Evolutionary conservation across 148 eudicot genomes (phyloP).

Genomic region (Fagopyrum homotropicum): DNA sequence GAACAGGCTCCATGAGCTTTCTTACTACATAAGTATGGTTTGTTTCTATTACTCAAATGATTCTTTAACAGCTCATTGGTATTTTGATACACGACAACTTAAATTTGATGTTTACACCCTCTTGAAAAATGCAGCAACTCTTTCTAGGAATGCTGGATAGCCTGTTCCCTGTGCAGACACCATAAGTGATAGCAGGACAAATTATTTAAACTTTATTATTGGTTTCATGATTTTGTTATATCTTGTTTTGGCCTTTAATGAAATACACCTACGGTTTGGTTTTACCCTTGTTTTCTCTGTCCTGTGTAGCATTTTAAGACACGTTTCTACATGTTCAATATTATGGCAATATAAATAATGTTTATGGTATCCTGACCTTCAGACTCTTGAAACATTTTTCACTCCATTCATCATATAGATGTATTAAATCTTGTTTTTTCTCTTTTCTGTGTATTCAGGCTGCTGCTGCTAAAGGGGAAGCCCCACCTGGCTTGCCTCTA

Average conservation of each 20-base stretch:
- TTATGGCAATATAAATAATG: neutral
- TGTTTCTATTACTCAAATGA: neutral
- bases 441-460: conserved; percentile 38
- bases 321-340: neutral
- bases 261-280: neutral
- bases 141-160: neutral
- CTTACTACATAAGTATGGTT: neutral
- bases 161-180: neutral
- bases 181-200: neutral
- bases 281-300: neutral
- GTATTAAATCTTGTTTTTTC: neutral
- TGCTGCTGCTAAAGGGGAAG: conserved; percentile 97
- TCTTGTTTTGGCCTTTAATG: neutral
- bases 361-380: neutral
- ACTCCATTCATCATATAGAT: neutral
- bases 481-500: conserved; percentile 92
- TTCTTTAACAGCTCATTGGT: neutral
- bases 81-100: neutral
- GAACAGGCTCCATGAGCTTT: neutral
- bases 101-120: neutral
- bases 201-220: neutral
- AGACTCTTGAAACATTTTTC: neutral
- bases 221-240: neutral
- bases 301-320: neutral
- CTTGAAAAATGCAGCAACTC: neutral